Evolutionary conservation across 495 filamentous ascomycete species (phyloP), one percentile per base, ranked within the genome.

Genomic region (Talaromyces nanjingensis): DNA sequence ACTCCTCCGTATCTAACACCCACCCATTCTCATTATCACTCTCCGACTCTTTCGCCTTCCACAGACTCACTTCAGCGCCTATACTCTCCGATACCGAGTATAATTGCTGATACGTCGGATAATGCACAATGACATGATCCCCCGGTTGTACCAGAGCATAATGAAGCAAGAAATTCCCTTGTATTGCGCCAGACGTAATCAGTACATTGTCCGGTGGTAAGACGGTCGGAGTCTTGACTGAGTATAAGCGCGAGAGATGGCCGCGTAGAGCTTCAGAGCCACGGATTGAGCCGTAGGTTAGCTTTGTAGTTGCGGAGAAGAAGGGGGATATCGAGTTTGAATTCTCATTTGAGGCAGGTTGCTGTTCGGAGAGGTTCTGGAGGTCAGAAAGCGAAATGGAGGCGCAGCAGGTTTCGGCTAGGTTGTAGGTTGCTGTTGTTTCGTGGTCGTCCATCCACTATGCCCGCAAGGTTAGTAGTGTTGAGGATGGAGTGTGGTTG

Each of bases 391-490:
- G 75, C 0, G 92, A 96, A 18, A 96, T 81, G 7, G 91, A 92
- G 14, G 89, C 87, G 52, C 84, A 88, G 73, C 92, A 97, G 1
- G 92, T 94, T 73, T 97, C 92, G 65, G 91, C 91, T 56, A 92
- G 84, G 71, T 96, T 96, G 72, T 92, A 84, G 31, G 89, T 87
- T 14, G 86, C 87, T 4, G 82, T 87, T 8, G 71, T 83, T 68
- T 97, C 91, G 73, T 92, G 87, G 60, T 83, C 77, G 80, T 94
- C 89, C 92, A 97, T 96, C 91, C 92, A 97, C 86, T 96, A 59
- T 54, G 11, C 20, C 34, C 1, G 29, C 18, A 6, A 37, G 33
- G 11, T 37, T 25, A 60, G 34, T 25, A 60, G 34, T 27, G 39
- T 14, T n/a, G 18, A 22, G 20, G 8, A 24, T 24, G 7, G 34